These are phyloP conservation scores for Auricularia auricula-judae DNA, from an alignment of 768 basidiomycete species.

Conservation along the genomic window DNA sequence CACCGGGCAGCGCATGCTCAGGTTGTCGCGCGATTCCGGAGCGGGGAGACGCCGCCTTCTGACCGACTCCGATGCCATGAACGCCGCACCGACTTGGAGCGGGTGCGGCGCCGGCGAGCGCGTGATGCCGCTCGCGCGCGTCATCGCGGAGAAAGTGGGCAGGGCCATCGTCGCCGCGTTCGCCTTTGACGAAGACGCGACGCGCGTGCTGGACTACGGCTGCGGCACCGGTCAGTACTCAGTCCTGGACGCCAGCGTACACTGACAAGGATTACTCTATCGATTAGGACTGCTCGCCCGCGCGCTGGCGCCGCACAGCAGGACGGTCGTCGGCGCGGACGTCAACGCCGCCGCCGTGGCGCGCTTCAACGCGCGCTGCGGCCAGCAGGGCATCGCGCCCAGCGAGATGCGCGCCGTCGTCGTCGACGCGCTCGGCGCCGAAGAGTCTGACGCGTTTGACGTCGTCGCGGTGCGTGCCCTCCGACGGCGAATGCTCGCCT, in stretches of 20 bases:
- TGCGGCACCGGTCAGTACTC: slow-evolving; percentile 51
- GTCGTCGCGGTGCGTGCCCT: slow-evolving; percentile 42
- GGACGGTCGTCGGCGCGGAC: slow-evolving; percentile 61
- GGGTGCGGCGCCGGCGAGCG: not conserved
- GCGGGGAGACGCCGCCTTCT: too few relatives aligned
- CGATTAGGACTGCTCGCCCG: slow-evolving; percentile 49
- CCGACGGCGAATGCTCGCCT: too few relatives aligned
- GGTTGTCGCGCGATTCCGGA: too few relatives aligned
- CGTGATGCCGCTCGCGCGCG: not conserved
- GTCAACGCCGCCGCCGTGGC: slow-evolving; percentile 65
- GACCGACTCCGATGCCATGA: not conserved
- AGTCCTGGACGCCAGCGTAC: not conserved
- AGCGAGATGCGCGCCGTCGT: slow-evolving; percentile 62
- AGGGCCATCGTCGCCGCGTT: slow-evolving; percentile 24
- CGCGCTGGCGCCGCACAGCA: slow-evolving; percentile 47
- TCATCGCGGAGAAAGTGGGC: slow-evolving; percentile 10
- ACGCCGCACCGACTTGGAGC: not conserved
- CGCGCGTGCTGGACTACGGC: slow-evolving; percentile 60
- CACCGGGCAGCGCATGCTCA: too few relatives aligned
- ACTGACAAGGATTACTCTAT: not conserved
- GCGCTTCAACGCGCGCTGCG: slow-evolving; percentile 45
- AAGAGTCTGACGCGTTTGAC: slow-evolving; percentile 41
- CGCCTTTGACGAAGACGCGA: slow-evolving; percentile 42
- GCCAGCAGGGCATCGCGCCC: slow-evolving; percentile 47
- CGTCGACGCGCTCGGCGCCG: slow-evolving; percentile 30